These are phyloP conservation scores for Aechmea fasciata DNA, from an alignment of 176 grass and related monocot species.

Conservation along the genomic window DNA sequence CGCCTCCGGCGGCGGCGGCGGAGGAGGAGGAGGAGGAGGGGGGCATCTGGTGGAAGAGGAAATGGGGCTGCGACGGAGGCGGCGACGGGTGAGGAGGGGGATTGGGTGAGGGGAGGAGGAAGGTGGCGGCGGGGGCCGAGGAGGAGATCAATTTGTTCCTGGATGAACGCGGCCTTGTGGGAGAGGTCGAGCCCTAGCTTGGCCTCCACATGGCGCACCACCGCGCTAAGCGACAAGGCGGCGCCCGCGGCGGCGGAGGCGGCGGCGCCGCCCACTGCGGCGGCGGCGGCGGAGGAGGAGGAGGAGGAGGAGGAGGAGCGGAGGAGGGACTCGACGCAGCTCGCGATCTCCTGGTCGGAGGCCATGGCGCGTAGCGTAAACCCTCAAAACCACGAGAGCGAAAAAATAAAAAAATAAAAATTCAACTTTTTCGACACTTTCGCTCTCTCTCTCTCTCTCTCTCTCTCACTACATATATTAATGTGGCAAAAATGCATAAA, in stretches of 20 bases:
- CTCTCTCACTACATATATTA: not conserved
- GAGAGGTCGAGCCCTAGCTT: not conserved
- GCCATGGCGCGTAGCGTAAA: not conserved
- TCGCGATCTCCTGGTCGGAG: constrained; percentile 11
- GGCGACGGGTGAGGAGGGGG: not conserved
- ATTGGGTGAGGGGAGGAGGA: not conserved
- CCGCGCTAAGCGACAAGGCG: not conserved
- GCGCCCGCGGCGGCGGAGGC: not conserved
- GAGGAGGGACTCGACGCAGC: constrained; percentile 11
- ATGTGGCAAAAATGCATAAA: not conserved
- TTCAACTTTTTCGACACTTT: not conserved
- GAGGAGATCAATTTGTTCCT: constrained; percentile 7
- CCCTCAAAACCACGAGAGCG: not conserved
- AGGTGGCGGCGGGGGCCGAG: not conserved
- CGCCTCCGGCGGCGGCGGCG: not conserved
- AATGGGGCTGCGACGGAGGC: not conserved
- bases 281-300: not conserved
- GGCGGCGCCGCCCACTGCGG: not conserved
- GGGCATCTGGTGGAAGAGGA: not conserved
- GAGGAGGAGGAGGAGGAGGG: not conserved
- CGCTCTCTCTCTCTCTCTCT: not conserved
- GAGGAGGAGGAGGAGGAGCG: constrained; percentile 1
- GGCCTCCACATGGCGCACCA: constrained; percentile 13
- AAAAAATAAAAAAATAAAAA: not conserved
- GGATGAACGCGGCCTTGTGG: constrained; percentile 5